phyloP scores from a whole-genome alignment of 345 rosid species.

The Linum usitatissimum region DNA sequence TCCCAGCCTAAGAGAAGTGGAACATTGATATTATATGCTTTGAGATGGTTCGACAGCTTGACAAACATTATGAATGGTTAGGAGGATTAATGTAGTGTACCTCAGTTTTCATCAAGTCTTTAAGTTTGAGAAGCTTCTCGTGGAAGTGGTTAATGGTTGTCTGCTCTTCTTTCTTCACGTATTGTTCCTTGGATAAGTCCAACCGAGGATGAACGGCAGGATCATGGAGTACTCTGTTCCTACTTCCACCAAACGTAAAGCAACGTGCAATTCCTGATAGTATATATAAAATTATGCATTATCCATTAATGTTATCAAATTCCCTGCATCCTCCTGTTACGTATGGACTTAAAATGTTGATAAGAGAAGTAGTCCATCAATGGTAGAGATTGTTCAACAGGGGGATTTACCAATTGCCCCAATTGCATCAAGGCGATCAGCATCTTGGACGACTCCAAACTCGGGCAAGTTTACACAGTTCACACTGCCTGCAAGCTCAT shows the following conservation, averaged over 20 bases:
- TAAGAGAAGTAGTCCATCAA: background rate
- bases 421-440: conserved; percentile 87
- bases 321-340: background rate
- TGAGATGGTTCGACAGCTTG: background rate
- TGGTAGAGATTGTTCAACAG: background rate
- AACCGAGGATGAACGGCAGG: conserved; percentile 57
- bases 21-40: background rate
- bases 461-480: conserved; percentile 39
- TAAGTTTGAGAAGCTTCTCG: conserved; percentile 83
- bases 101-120: conserved; percentile 70
- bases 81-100: conserved; percentile 16
- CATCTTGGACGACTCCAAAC: conserved; percentile 90
- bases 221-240: conserved; percentile 63
- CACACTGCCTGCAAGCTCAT: conserved; percentile 40
- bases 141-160: conserved; percentile 71
- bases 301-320: background rate
- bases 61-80: background rate
- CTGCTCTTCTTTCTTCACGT: conserved; percentile 66
- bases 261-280: conserved; percentile 78
- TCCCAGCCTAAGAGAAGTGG: conserved; percentile 46
- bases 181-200: conserved; percentile 60
- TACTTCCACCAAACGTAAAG: conserved; percentile 83
- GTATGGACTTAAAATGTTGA: too few species aligned
- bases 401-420: conserved; percentile 59
- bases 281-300: too few species aligned